These are phyloP conservation scores for Knufia petricola DNA, from an alignment of 2,329 filamentous ascomycete species.

Conservation along the genomic window DNA sequence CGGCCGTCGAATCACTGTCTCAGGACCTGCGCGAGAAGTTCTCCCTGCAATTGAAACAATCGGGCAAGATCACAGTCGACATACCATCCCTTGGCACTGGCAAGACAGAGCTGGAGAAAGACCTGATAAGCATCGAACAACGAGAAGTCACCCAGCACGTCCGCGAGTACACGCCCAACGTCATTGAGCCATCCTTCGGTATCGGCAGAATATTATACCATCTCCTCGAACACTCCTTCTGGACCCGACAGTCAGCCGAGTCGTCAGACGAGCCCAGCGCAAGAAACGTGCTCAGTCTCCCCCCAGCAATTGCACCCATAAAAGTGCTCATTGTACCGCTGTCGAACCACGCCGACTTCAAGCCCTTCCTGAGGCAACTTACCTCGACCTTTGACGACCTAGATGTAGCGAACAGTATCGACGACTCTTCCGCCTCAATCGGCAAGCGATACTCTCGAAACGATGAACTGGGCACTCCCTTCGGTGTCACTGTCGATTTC, in stretches of 20 bases:
- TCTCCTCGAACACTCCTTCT: conserved; percentile 90
- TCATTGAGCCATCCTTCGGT: conserved; percentile 95
- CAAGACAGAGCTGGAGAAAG: conserved; percentile 68
- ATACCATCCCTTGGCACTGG: conserved; percentile 59
- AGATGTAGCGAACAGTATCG: conserved; percentile 74
- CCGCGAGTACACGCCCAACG: conserved; percentile 87
- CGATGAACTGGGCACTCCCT: conserved; percentile 88
- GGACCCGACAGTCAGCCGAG: conserved; percentile 76
- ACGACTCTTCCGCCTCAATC: conserved; percentile 84
- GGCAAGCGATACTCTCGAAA: conserved; percentile 92
- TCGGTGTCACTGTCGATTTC: conserved; percentile 92
- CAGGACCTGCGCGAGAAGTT: conserved; percentile 77
- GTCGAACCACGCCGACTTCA: conserved; percentile 70
- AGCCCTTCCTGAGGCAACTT: conserved; percentile 62
- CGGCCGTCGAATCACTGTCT: conserved; percentile 61
- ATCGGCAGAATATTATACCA: conserved; percentile 91
- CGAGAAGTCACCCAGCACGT: conserved; percentile 72
- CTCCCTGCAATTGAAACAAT: conserved; percentile 60
- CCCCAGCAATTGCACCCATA: conserved; percentile 73
- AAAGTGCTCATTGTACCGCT: conserved; percentile 90
- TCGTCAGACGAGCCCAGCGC: conserved; percentile 56
- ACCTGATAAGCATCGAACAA: conserved; percentile 75
- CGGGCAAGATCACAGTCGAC: conserved; percentile 67
- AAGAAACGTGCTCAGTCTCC: conserved; percentile 60
- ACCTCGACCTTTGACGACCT: conserved; percentile 65